A percentile compares a stretch with the other conserved stretches of the same genome.
These are phyloP conservation scores for Tetrapisispora nanseiensis DNA, from an alignment of 805 yeast species.

Conservation along the genomic window DNA sequence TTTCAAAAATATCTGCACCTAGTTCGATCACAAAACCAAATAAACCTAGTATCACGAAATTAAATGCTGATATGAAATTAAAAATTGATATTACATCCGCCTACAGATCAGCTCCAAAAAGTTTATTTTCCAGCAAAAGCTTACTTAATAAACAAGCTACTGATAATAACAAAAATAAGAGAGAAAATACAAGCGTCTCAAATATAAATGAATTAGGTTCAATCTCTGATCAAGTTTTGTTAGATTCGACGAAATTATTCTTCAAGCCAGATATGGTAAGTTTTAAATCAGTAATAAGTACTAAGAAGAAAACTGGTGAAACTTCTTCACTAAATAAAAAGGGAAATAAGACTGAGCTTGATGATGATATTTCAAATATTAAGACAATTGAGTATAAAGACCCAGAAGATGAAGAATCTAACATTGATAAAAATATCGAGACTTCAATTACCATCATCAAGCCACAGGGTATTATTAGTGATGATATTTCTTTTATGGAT, in stretches of 20 bases:
- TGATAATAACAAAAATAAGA: not conserved
- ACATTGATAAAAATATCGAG: not conserved
- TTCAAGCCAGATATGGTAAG: slow-evolving; percentile 27
- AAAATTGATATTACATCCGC: slow-evolving; percentile 51
- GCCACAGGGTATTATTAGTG: slow-evolving; percentile 22
- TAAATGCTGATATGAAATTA: slow-evolving; percentile 41
- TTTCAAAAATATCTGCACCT: slow-evolving; percentile 31
- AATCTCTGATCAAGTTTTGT: slow-evolving; percentile 6
- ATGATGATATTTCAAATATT: not conserved
- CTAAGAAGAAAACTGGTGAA: slow-evolving; percentile 10
- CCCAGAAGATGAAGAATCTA: not conserved
- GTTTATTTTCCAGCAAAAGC: slow-evolving; percentile 33
- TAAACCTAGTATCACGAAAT: slow-evolving; percentile 41
- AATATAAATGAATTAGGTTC: not conserved
- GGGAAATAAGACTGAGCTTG: not conserved
- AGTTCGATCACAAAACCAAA: slow-evolving; percentile 29
- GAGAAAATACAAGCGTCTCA: not conserved
- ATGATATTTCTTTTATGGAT: slow-evolving; percentile 42
- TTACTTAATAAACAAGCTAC: not conserved
- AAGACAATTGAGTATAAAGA: not conserved
- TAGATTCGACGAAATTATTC: slow-evolving; percentile 8
- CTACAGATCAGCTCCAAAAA: slow-evolving; percentile 56
- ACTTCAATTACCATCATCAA: not conserved
- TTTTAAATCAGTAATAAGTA: slow-evolving; percentile 21
- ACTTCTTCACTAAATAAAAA: too few relatives aligned